Conservation (phyloP, 176 grass and related monocot genomes). For the Calamus simplicifolius region DNA sequence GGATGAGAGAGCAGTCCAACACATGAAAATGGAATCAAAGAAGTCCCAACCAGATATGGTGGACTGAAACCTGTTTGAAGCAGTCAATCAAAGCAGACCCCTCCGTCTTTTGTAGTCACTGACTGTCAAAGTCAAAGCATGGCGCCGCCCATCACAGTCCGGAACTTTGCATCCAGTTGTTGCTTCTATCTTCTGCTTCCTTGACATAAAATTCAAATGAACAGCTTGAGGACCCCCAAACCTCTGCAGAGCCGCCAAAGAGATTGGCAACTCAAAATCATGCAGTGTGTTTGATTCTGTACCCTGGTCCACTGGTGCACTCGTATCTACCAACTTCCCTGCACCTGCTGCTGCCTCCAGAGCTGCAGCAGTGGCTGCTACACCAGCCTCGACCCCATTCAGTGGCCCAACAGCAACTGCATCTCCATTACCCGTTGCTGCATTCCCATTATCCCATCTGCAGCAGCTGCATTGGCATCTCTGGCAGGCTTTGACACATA, state of each 20-base stretch:
- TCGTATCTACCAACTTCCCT: conserved; percentile 84
- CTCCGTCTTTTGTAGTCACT: conserved; percentile 66
- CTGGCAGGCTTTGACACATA: conserved; percentile 54
- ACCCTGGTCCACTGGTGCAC: conserved; percentile 70
- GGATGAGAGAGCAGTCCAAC: no score
- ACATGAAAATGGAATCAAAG: no score
- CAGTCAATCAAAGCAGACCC: conserved; percentile 44
- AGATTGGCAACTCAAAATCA: conserved; percentile 78
- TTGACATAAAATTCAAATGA: conserved; percentile 55
- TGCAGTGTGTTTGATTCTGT: conserved; percentile 65
- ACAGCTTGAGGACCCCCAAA: conserved; percentile 64
- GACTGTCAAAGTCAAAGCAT: conserved; percentile 61
- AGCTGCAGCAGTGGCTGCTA: conserved; percentile 52
- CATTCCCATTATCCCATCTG: conserved; percentile 16
- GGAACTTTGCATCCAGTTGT: conserved; percentile 59
- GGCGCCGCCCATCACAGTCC: conserved; percentile 60
- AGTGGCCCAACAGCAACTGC: conserved; percentile 7
- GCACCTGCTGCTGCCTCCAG: conserved; percentile 77
- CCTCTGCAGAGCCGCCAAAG: conserved; percentile 49
- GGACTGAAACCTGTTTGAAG: no score
- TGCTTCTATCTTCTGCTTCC: conserved; percentile 75
- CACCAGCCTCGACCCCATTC: conserved; percentile 25
- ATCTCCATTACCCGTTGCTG: conserved; percentile 21
- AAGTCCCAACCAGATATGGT: no score
- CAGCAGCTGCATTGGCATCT: conserved; percentile 27